Base-by-base conservation (phyloP, 352 stramenopile genomes). In the Phytophthora hibernalis region DNA sequence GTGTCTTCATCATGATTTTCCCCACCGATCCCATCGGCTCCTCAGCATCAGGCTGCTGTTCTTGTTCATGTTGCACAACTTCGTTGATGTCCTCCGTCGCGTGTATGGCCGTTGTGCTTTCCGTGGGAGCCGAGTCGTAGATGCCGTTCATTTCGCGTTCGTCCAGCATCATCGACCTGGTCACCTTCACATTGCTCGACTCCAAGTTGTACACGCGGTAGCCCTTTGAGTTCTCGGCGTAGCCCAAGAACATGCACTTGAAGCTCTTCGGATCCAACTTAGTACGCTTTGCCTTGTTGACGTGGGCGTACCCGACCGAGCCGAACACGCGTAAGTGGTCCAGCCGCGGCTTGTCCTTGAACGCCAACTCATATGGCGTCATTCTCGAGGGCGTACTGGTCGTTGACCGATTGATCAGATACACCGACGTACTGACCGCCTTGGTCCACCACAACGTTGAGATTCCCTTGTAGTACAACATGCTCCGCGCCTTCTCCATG, bases 391-490 rank as follows among this genome's bases (percentile, higher is more conserved):
- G 9, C 20, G 3, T 1, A 1, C 12, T 56, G 51, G 53, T 71
- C 0, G 51, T 45, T 5, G 66, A 52, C 7, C 59, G 40, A 43
- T 77, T 79, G 18, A 76, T 48, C 2, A 79, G 18, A 26, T 78
- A 77, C 3, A 76, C 50, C 0, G 65, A 60, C 4, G 61, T 80
- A 47, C 63, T 72, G 0, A 77, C 47, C 2, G 72, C 75, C 53
- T 80, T 59, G 1, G 52, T 63, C 75, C 68, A 79, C 68, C 72
- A 80, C 0, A 54, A 4, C 2, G n/a, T 68, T 5, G 58, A 33
- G 0, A 83, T 30, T 0, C 38, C 40, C 28, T 76, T 73, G 54
- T 76, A 72, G 37, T 70, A 22, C 10, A 80, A 2, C 42, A 83
- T 82, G 22, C 37, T 61, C 16, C 61, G 52, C 15, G 65, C 61